phyloP scores from a whole-genome alignment of 2,329 filamentous ascomycete species.

The Ophiosphaerella narmari region DNA sequence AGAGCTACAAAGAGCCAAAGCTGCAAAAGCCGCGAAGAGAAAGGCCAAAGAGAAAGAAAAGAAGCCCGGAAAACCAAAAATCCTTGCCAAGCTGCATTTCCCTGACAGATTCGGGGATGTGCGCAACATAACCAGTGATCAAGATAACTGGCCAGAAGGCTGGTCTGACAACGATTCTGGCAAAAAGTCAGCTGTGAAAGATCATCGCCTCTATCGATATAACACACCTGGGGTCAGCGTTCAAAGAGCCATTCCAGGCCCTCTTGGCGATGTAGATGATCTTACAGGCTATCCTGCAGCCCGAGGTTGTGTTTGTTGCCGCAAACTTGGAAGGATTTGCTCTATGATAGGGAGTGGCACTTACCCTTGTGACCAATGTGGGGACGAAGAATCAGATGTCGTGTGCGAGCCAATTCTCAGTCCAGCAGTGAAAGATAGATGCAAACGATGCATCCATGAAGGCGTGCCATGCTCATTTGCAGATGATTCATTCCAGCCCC shows the following conservation, averaged over 20 bases:
- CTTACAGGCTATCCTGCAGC: slow-evolving; percentile 40
- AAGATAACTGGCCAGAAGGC: slow-evolving; percentile 34
- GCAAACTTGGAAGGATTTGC: slow-evolving; percentile 22
- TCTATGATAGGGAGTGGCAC: slow-evolving; percentile 32
- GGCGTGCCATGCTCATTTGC: slow-evolving; percentile 28
- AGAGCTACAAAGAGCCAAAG: slow-evolving; percentile 13
- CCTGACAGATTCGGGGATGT: slow-evolving; percentile 18
- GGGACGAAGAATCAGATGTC: slow-evolving; percentile 13
- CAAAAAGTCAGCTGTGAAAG: slow-evolving; percentile 10
- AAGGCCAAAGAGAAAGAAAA: slow-evolving; percentile 17
- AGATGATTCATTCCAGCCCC: slow-evolving; percentile 11
- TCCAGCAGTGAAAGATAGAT: slow-evolving; percentile 37
- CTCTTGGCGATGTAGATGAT: slow-evolving; percentile 25
- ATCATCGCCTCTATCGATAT: slow-evolving; percentile 7
- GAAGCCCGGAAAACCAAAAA: slow-evolving; percentile 12
- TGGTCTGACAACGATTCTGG: slow-evolving; percentile 29
- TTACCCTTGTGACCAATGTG: slow-evolving; percentile 33
- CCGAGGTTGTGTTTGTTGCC: slow-evolving; percentile 44
- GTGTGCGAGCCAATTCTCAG: slow-evolving; percentile 41
- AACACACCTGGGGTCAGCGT: slow-evolving; percentile 12
- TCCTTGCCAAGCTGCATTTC: slow-evolving; percentile 20
- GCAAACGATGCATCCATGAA: slow-evolving; percentile 32
- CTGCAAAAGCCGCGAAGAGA: slow-evolving; percentile 16
- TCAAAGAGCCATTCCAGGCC: slow-evolving; percentile 31
- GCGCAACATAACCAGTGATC: slow-evolving; percentile 26